Conservation (phyloP, 768 basidiomycete genomes). For the Russula abietina region DNA sequence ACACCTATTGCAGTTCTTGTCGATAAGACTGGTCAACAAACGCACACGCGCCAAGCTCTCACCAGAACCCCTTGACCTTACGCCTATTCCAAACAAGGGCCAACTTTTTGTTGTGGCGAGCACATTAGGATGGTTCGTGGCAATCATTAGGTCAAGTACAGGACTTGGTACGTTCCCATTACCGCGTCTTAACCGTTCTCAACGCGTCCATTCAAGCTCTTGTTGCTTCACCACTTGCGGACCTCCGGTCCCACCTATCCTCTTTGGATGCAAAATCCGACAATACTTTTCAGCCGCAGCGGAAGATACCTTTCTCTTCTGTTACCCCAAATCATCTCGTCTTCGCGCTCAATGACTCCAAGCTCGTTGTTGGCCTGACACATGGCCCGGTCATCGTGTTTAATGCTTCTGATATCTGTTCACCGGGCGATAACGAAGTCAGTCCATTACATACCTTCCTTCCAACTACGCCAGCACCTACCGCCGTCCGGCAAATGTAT, state of each 20-base stretch:
- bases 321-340: conserved; percentile 48
- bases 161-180: conserved; percentile 29
- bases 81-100: conserved; percentile 39
- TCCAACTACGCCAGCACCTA: conserved; percentile 34
- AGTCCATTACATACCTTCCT: conserved; percentile 46
- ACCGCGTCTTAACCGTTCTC: neutral
- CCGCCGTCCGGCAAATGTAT: conserved; percentile 47
- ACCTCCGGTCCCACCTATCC: conserved; percentile 51
- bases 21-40: conserved; percentile 44
- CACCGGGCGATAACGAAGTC: conserved; percentile 35
- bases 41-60: conserved; percentile 62
- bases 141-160: conserved; percentile 39
- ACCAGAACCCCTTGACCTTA: conserved; percentile 40
- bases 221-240: conserved; percentile 52
- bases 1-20: conserved; percentile 34
- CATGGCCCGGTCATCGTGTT: conserved; percentile 57
- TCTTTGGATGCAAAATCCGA: conserved; percentile 37
- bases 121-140: conserved; percentile 64
- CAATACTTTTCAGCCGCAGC: conserved; percentile 45
- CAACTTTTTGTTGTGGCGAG: conserved; percentile 54
- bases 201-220: conserved; percentile 40
- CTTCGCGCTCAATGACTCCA: conserved; percentile 56
- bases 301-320: conserved; percentile 39
- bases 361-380: conserved; percentile 52
- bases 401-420: conserved; percentile 30